Conservation (phyloP, 2,329 filamentous ascomycete genomes). For the Fusarium chaquense region DNA sequence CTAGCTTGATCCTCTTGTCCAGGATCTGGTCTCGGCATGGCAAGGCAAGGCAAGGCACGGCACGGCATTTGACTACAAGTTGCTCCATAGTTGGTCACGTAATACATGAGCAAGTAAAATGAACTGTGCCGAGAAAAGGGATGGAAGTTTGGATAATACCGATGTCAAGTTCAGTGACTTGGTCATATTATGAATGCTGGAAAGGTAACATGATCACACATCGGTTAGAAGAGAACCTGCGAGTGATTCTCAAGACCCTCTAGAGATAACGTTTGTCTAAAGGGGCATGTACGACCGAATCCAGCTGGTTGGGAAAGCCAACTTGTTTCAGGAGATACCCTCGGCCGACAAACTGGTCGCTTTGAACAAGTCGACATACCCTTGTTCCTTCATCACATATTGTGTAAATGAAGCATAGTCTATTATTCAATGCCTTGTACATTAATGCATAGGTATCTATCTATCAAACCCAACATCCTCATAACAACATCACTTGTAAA, state of each 20-base stretch:
- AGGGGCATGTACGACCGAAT: too few species aligned
- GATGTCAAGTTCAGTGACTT: too few species aligned
- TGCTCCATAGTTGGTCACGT: background rate
- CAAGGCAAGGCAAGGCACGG: conserved; percentile 8
- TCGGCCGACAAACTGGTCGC: too few species aligned
- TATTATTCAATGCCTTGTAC: background rate
- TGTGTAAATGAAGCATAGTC: background rate
- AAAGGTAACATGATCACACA: background rate
- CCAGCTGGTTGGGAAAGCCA: too few species aligned
- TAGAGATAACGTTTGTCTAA: too few species aligned
- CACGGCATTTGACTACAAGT: conserved; percentile 6
- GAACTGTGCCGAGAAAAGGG: background rate
- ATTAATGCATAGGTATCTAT: conserved; percentile 23
- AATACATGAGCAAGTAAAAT: background rate
- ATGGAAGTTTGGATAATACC: background rate
- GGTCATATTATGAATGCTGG: too few species aligned
- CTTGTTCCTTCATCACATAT: too few species aligned
- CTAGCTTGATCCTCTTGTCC: conserved; percentile 4
- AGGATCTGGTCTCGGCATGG: conserved; percentile 7
- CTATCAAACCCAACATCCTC: conserved; percentile 14
- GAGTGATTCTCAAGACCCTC: too few species aligned
- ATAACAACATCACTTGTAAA: conserved; percentile 14
- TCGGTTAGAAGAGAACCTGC: background rate
- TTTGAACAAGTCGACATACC: too few species aligned
- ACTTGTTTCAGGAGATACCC: too few species aligned